Percentiles rank a stretch among this genome's conserved stretches.
Evolutionary conservation across 371 early-diverging fungal genomes (phyloP).

Genomic region (Circinella minor): DNA sequence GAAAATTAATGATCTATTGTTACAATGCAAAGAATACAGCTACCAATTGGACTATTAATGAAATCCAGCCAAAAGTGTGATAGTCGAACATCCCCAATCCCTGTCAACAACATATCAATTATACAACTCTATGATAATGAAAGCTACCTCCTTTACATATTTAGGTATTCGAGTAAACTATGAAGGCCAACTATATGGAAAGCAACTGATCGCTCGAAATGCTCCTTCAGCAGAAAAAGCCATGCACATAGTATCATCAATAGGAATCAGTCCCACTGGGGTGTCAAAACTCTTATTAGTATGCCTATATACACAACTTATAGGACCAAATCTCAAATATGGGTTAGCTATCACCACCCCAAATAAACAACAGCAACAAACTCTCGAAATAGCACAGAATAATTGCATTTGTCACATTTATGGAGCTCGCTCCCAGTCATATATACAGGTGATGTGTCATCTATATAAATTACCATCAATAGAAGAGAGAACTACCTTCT

Average conservation of each 20-base stretch:
- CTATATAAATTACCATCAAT: conserved; percentile 19
- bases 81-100: too few relatives aligned
- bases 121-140: too few relatives aligned
- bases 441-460: conserved; percentile 23
- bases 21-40: too few relatives aligned
- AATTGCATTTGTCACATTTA: conserved; percentile 20
- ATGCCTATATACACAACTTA: not conserved
- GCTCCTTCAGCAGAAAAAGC: not conserved
- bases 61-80: too few relatives aligned
- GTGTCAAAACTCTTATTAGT: not conserved
- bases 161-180: too few relatives aligned
- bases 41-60: too few relatives aligned
- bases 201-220: not conserved
- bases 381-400: conserved; percentile 11
- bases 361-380: not conserved
- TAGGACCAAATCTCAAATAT: conserved; percentile 1
- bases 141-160: too few relatives aligned
- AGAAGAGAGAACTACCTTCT: not conserved
- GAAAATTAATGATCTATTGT: too few relatives aligned
- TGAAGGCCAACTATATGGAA: too few relatives aligned
- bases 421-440: conserved; percentile 15
- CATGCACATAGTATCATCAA: conserved; percentile 11
- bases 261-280: conserved; percentile 11
- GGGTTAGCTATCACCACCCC: not conserved
- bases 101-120: too few relatives aligned